Base-by-base conservation (phyloP, 805 yeast species). In the Spathaspora gorwiae region DNA sequence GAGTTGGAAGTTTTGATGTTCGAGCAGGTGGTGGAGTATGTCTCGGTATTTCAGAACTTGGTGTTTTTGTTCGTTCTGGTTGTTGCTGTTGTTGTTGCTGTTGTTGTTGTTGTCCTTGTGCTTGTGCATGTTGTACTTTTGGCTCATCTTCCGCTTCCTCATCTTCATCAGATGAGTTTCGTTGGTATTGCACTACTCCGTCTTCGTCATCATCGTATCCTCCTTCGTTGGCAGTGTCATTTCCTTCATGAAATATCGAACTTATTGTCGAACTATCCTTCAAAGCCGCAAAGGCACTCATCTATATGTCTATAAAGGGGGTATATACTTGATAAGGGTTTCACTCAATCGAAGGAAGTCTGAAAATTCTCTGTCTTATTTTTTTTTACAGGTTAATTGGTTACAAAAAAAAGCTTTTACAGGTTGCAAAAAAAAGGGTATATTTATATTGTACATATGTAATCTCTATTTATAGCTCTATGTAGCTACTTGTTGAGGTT, bases 261-360 rank as follows among this genome's bases (percentile, higher is more conserved):
- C 47, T 43, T 7, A 42, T 42, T 5, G 50, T 43, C 1, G 52
- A 40, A 26, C 52, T 56, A 31, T 48, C 57, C 39, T 54, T 51
- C 32, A 62, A 49, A 7, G 69, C 68, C 26, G 67, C 66, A 51
- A 57, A 64, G 13, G 69, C 69, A 54, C 69, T 64, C 69, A 64
- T 64, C 37, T 40, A 46, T 29, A 13, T n/a, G n/a, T 5, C 24
- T 19, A 19, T 19, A 19, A n/a, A n/a, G n/a, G n/a, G n/a, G n/a
- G n/a, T n/a, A n/a, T n/a, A n/a, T n/a, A n/a, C n/a, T n/a, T n/a
- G n/a, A n/a, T n/a, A n/a, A n/a, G n/a, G n/a, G n/a, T n/a, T n/a
- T n/a, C n/a, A n/a, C n/a, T n/a, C n/a, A n/a, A n/a, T n/a, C n/a
- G n/a, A n/a, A n/a, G n/a, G n/a, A n/a, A n/a, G n/a, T n/a, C n/a